These are phyloP conservation scores for Lophiostoma macrostomum DNA, from an alignment of 495 filamentous ascomycete species.

Conservation along the genomic window DNA sequence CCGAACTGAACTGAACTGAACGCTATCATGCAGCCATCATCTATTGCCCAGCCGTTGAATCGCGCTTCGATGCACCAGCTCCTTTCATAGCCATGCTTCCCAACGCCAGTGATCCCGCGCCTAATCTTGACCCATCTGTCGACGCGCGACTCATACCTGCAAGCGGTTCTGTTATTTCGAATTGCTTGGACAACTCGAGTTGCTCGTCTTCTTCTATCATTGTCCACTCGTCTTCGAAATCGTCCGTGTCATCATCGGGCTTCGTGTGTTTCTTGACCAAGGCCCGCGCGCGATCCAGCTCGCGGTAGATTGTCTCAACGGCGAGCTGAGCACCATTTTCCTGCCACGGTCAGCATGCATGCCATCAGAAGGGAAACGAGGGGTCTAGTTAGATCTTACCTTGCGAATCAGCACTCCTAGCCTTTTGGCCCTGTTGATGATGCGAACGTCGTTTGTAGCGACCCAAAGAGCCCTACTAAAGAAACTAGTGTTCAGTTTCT, in stretches of 20 bases:
- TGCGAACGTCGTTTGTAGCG: conserved; percentile 79
- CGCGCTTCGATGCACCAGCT: conserved; percentile 11
- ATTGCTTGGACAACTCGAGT: conserved; percentile 2
- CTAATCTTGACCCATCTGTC: conserved; percentile 1
- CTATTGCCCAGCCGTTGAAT: not conserved
- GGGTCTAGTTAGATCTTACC: conserved; percentile 49
- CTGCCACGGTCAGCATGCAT: conserved; percentile 45
- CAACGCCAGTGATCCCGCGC: conserved; percentile 15
- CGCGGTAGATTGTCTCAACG: conserved; percentile 90
- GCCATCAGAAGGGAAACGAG: not conserved
- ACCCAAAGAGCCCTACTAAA: conserved; percentile 90
- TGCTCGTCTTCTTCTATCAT: conserved; percentile 25
- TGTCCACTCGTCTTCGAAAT: conserved; percentile 50
- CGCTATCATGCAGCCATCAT: not conserved
- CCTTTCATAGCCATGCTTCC: conserved; percentile 31
- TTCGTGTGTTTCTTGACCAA: conserved; percentile 63
- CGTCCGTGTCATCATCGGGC: conserved; percentile 43
- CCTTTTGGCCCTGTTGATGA: conserved; percentile 79
- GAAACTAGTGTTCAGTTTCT: conserved; percentile 76
- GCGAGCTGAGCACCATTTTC: conserved; percentile 87
- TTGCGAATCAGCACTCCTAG: conserved; percentile 83
- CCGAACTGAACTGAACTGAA: not conserved
- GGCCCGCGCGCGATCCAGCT: conserved; percentile 91
- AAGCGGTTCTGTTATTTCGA: conserved; percentile 10
- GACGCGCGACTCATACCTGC: conserved; percentile 7